phyloP scores from a whole-genome alignment of 2,329 filamentous ascomycete genomes.

The Aspergillus melleus region DNA sequence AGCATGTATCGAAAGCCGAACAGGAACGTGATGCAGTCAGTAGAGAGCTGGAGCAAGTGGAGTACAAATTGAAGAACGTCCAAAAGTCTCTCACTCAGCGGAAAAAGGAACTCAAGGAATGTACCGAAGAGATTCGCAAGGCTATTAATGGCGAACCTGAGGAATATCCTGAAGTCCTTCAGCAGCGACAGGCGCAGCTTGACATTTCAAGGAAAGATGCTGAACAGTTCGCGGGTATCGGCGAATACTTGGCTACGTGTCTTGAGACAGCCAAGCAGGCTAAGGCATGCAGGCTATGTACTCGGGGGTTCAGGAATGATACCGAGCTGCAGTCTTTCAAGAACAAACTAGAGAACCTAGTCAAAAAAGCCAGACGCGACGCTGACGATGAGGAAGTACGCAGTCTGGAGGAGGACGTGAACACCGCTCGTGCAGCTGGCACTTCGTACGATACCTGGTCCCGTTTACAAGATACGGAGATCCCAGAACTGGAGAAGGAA shows the following conservation, averaged over 20 bases:
- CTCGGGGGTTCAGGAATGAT: conserved; percentile 63
- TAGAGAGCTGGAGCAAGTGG: conserved; percentile 73
- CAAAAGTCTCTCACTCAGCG: conserved; percentile 67
- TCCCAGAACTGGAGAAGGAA: conserved; percentile 68
- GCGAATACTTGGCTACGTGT: conserved; percentile 70
- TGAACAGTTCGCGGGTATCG: conserved; percentile 66
- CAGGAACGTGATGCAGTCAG: conserved; percentile 68
- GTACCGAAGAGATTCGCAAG: conserved; percentile 63
- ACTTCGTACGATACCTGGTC: conserved; percentile 73
- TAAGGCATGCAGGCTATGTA: conserved; percentile 75
- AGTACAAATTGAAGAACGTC: conserved; percentile 67
- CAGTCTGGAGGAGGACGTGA: conserved; percentile 62
- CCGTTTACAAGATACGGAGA: conserved; percentile 65
- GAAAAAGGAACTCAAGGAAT: conserved; percentile 60
- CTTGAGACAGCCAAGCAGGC: conserved; percentile 65
- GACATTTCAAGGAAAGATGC: conserved; percentile 62
- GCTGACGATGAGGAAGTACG: conserved; percentile 63
- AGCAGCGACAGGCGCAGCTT: conserved; percentile 52
- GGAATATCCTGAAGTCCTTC: conserved; percentile 54
- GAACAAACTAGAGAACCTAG: conserved; percentile 62
- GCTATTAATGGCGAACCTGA: conserved; percentile 54
- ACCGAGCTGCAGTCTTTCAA: conserved; percentile 63
- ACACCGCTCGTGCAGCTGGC: conserved; percentile 62
- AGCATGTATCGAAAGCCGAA: conserved; percentile 63
- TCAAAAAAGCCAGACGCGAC: conserved; percentile 53